Evolutionary conservation across 768 basidiomycete species (phyloP).

Genomic region (Phanerodontia chrysosporium): DNA sequence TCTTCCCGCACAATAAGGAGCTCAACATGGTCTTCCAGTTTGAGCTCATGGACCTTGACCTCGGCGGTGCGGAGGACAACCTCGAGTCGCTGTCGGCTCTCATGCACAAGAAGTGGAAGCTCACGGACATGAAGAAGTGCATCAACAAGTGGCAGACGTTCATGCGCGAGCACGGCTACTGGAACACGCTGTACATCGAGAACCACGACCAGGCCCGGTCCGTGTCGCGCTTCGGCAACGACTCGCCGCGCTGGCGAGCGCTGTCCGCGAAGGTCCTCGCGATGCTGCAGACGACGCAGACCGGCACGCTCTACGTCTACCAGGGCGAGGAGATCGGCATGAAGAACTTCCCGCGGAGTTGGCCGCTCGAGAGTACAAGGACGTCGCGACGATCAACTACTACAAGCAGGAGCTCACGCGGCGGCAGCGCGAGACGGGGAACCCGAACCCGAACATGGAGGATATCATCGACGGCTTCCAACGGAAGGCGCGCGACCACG

Average conservation of each 20-base stretch:
- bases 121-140: slow-evolving; percentile 46
- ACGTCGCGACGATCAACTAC: slow-evolving; percentile 57
- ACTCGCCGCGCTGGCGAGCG: slow-evolving; percentile 49
- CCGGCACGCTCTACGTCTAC: slow-evolving; percentile 70
- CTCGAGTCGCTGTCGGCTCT: slow-evolving; percentile 33
- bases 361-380: slow-evolving; percentile 75
- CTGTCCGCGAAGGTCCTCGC: slow-evolving; percentile 65
- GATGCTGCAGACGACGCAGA: slow-evolving; percentile 54
- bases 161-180: slow-evolving; percentile 55
- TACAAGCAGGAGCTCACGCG: slow-evolving; percentile 43
- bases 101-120: slow-evolving; percentile 42
- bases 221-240: slow-evolving; percentile 65
- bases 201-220: slow-evolving; percentile 67
- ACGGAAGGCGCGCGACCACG: slow-evolving; percentile 40
- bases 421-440: slow-evolving; percentile 23
- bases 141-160: slow-evolving; percentile 50
- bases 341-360: slow-evolving; percentile 55
- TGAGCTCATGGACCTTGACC: slow-evolving; percentile 57
- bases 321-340: slow-evolving; percentile 74
- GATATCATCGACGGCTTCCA: slow-evolving; percentile 58
- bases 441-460: slow-evolving; percentile 48
- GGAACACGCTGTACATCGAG: slow-evolving; percentile 68
- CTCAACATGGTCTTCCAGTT: slow-evolving; percentile 67
- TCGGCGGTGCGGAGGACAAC: slow-evolving; percentile 28
- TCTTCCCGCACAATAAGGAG: slow-evolving; percentile 53